Evolutionary conservation across 2,329 filamentous ascomycete species (phyloP), one percentile per base, ranked within the genome.

Genomic region (Aspergillus amoenus): DNA sequence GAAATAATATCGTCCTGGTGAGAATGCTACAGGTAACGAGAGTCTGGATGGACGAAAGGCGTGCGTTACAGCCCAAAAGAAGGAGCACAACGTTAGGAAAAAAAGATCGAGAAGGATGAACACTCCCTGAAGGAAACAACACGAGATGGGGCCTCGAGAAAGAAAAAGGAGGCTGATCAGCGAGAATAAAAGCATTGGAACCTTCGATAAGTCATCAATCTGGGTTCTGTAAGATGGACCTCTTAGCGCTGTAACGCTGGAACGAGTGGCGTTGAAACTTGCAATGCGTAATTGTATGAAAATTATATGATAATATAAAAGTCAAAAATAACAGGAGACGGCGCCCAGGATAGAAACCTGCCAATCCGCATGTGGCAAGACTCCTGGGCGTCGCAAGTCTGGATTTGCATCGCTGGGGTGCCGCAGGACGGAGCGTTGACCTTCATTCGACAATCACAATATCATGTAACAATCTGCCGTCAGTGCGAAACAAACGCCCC

Each of bases 101-200:
- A 46, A 43, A 43, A 45, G 40, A 34, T 51, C n/a, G 17, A 51
- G 22, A 32, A 42, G 5, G 37, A 56, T 52, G 53, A 61, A 57
- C 52, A 53, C 57, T 54, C 58, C 56, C 17, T 17, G 37, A 55
- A 57, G 61, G 15, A 63, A 58, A 57, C 63, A 66, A 60, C 59
- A 67, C 61, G 48, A 62, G 60, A 49, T 57, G 62, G 65, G 59
- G 44, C 50, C 57, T 53, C 49, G 56, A 47, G 44, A 48, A 55
- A 22, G 44, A 24, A 63, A 59, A 65, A 58, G 56, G 55, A 66
- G 61, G 65, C 59, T 57, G 63, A 65, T 65, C 65, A 65, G 41
- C 12, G 51, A 54, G 37, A 50, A 58, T 50, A 44, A 57, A 53
- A 43, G 9, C 13, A 18, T 30, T n/a, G 45, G 41, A 53, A 50